A percentile compares a stretch with the other conserved stretches of the same genome.
Evolutionary conservation across 164 flowering plant genomes (phyloP).

Genomic region (Chimonanthus praecox): DNA sequence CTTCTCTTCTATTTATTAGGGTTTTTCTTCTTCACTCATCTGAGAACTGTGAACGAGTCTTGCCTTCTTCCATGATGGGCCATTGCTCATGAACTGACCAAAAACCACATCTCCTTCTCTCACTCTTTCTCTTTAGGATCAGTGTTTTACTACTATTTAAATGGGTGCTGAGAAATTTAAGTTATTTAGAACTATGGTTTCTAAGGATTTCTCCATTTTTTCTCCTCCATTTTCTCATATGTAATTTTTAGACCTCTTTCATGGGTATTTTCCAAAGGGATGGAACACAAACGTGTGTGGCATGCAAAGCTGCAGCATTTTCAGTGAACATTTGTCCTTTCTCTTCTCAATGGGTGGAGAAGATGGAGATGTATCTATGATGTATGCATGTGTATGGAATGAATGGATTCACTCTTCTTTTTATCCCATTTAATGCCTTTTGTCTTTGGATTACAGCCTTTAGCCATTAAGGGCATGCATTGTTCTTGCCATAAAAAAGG

Average conservation of each 20-base stretch:
- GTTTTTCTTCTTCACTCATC: conserved; percentile 1
- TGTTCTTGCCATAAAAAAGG: not conserved
- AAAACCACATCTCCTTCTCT: no score
- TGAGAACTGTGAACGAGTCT: conserved; percentile 1
- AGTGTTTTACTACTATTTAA: not conserved
- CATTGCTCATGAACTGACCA: conserved; percentile 13
- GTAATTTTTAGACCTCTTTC: not conserved
- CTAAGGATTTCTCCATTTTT: not conserved
- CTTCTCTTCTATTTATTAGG: not conserved
- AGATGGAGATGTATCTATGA: not conserved
- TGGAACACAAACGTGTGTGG: conserved; percentile 14
- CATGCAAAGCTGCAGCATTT: conserved; percentile 25
- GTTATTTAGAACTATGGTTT: not conserved
- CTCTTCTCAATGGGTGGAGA: not conserved
- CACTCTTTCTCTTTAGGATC: no score
- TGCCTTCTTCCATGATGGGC: conserved; percentile 17
- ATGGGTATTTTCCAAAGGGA: conserved; percentile 10
- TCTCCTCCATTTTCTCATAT: not conserved
- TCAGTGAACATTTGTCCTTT: conserved; percentile 20
- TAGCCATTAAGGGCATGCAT: not conserved
- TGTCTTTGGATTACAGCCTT: not conserved
- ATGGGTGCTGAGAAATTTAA: not conserved
- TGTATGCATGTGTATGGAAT: conserved; percentile 13
- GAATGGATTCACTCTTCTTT: conserved; percentile 13
- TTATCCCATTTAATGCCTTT: not conserved